Base-by-base conservation (phyloP, 116 monocot genomes). In the Dioscorea cayenensis region DNA sequence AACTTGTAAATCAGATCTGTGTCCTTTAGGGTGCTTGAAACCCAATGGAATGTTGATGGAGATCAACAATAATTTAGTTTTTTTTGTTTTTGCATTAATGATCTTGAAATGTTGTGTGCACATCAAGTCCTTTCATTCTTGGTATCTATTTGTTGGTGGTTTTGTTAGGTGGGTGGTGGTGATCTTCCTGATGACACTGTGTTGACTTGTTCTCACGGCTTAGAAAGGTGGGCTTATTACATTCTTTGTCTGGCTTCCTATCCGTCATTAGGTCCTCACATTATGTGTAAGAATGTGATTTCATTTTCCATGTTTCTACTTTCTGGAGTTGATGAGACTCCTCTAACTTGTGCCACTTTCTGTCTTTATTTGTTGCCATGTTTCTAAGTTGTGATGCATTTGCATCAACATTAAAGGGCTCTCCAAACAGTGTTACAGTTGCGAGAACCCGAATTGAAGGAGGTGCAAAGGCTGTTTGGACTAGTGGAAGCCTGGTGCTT, bases 371-470 rank as follows among this genome's bases (percentile, higher is more conserved):
- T 43, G 43, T 43, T 43, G 43, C 4, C 6, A 43, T 43, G 43
- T 6, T 43, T 29, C 1, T 36, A 20, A 79, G 66, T n/a, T 73
- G 75, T 28, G 38, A 75, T 29, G 60, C 65, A 23, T 49, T 79
- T 7, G 14, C 66, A 10, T 29, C 80, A 9, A 52, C 75, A 19
- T 13, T 77, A 29, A 83, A 84, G 74, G 68, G 64, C 3, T 64
- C 63, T 52, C 65, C 49, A 1, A 77, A 94, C 49, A 66, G 86
- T 21, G 91, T 99, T 55, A 85, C 85, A 10, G 99, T 99, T 2
- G 76, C 86, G 7, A 75, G 82, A 32, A 99, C 99, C 18, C 81
- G 99, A 62, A 88, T 99, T 14, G 99, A 99, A 70, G 99, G 99
- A 50, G 99, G 99, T 21, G 83, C 89, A 0, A 99, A 89, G 82